phyloP scores from a whole-genome alignment of 1,284 basidiomycete species.

The Vanrija pseudolonga region DNA sequence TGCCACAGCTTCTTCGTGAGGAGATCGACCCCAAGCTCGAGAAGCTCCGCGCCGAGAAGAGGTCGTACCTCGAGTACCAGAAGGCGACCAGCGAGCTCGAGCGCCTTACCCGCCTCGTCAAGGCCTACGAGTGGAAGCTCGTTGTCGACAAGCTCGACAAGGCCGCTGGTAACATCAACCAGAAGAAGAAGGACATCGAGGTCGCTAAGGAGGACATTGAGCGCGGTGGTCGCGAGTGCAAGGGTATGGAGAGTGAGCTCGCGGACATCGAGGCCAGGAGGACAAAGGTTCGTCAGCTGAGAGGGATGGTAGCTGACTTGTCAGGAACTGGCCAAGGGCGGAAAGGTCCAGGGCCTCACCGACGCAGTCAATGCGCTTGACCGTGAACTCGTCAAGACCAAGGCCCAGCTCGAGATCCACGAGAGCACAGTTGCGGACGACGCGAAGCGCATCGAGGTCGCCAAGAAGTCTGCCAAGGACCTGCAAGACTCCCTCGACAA shows the following conservation, averaged over 20 bases:
- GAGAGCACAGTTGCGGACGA: constrained; percentile 76
- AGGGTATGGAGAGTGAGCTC: constrained; percentile 59
- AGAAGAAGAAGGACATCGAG: constrained; percentile 38
- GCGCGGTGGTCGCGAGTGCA: constrained; percentile 53
- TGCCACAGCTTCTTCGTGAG: constrained; percentile 62
- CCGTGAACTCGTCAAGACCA: constrained; percentile 79
- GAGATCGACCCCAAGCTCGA: constrained; percentile 96
- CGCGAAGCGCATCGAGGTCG: constrained; percentile 58
- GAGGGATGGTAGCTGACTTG: not conserved
- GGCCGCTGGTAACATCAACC: constrained; percentile 41
- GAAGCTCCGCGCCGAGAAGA: constrained; percentile 84
- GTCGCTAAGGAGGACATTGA: constrained; percentile 43
- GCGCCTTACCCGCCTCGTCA: constrained; percentile 74
- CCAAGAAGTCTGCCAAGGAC: constrained; percentile 61
- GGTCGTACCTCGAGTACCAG: constrained; percentile 84
- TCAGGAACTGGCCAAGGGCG: constrained; percentile 63
- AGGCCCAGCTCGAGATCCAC: constrained; percentile 83
- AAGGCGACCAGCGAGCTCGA: constrained; percentile 87
- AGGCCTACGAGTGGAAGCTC: constrained; percentile 85
- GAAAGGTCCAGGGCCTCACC: constrained; percentile 72
- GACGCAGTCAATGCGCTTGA: constrained; percentile 74
- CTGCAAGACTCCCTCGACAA: constrained; percentile 59
- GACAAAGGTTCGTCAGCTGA: constrained; percentile 49
- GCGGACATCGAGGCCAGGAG: constrained; percentile 62
- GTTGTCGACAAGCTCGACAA: constrained; percentile 60